Evolutionary conservation across 768 basidiomycete species (phyloP).

Genomic region (Epithele typhae): DNA sequence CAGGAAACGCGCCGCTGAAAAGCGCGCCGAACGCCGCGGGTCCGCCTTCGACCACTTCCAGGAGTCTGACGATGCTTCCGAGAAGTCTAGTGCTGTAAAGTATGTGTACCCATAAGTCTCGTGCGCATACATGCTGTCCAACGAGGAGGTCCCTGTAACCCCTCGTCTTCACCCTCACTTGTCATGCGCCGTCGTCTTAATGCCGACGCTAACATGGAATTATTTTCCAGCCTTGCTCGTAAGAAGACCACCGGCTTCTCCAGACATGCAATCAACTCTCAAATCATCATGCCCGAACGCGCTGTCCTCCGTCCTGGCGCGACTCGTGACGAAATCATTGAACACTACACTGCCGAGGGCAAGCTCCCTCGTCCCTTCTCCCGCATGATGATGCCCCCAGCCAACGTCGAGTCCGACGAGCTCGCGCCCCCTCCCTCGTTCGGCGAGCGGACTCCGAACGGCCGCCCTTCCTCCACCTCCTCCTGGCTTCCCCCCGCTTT

Average conservation of each 20-base stretch:
- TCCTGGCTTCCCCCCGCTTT: conserved; percentile 15
- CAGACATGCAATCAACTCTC: conserved; percentile 37
- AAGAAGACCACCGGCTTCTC: conserved; percentile 31
- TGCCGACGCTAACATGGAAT: neutral
- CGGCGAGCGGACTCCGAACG: conserved; percentile 2
- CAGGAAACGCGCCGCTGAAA: conserved; percentile 29
- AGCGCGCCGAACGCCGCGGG: conserved; percentile 12
- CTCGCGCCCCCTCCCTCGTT: neutral
- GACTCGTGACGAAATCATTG: conserved; percentile 38
- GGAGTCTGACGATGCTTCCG: neutral
- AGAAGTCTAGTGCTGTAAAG: too few species aligned
- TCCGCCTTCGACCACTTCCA: conserved; percentile 11
- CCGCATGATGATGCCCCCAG: conserved; percentile 25
- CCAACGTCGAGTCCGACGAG: neutral
- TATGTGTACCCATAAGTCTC: too few species aligned
- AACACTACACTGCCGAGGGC: conserved; percentile 40
- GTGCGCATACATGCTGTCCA: too few species aligned
- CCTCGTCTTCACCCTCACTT: too few species aligned
- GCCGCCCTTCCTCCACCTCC: conserved; percentile 16
- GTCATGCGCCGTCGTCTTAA: too few species aligned
- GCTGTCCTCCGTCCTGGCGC: conserved; percentile 34
- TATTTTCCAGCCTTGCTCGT: neutral
- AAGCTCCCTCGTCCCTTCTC: conserved; percentile 38
- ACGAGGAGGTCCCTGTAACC: too few species aligned
- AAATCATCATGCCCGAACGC: conserved; percentile 52